Base-by-base conservation (phyloP, 1,284 basidiomycete species). In the Ganoderma leucocontextum region DNA sequence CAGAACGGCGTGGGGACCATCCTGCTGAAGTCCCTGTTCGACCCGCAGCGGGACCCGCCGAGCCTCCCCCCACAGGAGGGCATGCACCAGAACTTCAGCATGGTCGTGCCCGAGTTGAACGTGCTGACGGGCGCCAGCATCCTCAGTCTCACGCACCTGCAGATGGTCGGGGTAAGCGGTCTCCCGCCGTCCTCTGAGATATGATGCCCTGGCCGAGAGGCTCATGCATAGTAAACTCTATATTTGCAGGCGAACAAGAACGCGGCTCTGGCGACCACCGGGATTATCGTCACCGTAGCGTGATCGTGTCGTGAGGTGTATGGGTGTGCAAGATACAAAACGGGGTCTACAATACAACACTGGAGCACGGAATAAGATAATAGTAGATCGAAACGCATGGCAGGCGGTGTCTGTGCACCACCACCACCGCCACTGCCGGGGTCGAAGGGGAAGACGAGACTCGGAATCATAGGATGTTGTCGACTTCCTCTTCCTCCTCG, bases 401-500 rank as follows among this genome's bases (percentile, higher is more conserved):
- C 8, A 53, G 33, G 33, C 29, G 29, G 29, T 33, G 19, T 33
- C 29, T n/a, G 25, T 22, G 22, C 29, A 22, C 38, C 44, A 29
- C 41, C 39, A 25, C 25, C 53, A 29, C 49, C 49, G 49, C 49
- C 49, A 49, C 52, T 17, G 47, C 29, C 52, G 38, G 33, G n/a
- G 9, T 25, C 29, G 29, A 10, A 12, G 19, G 10, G 15, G 49
- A 22, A 6, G 6, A 38, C 4, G 39, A 2, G 39, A 38, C 4
- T 15, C 47, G 47, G 25, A n/a, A 41, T 68, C 62, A 72, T 15
- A 74, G 73, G 35, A 78, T 69, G 49, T 75, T 70, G 64, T 74
- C 72, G 38, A 77, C 76, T 61, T 76, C 75, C 22, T 79, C 79
- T 12, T 76, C 79, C 36, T 78, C 78, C 25, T 63, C 62, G 49